Percentiles rank a stretch among this genome's conserved stretches.
Conservation (phyloP, 208 protist genomes). For the Leishmania turanica region DNA sequence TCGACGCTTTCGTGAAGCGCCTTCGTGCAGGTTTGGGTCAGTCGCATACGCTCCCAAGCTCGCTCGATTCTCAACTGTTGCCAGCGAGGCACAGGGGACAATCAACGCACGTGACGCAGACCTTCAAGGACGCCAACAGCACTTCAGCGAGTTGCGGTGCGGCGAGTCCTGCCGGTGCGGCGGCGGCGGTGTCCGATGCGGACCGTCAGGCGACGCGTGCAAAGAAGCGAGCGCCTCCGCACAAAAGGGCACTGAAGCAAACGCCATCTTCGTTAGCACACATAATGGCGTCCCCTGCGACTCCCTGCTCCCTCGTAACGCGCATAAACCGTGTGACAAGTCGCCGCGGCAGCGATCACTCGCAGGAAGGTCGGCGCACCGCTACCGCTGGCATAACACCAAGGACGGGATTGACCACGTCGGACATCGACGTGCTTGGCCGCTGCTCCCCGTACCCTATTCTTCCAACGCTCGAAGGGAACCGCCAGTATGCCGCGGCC, state of each 20-base stretch:
- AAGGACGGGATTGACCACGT: background rate
- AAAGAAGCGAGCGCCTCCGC: background rate
- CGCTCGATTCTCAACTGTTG: background rate
- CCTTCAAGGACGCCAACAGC: background rate
- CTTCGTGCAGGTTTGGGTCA: background rate
- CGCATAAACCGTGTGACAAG: background rate
- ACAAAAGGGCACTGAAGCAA: background rate
- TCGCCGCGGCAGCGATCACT: background rate
- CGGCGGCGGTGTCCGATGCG: background rate
- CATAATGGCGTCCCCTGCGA: background rate
- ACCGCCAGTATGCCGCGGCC: background rate
- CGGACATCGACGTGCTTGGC: background rate
- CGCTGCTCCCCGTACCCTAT: conserved; percentile 13
- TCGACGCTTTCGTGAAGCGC: conserved; percentile 6
- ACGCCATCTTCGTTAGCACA: background rate
- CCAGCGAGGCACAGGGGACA: background rate
- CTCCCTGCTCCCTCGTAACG: background rate
- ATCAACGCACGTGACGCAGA: background rate
- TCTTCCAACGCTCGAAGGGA: conserved; percentile 6
- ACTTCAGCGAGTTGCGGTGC: background rate
- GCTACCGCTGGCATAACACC: background rate
- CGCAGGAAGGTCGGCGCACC: background rate
- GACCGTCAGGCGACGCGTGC: background rate
- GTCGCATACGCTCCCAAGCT: background rate
- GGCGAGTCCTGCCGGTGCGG: background rate